Base-by-base conservation (phyloP, 495 filamentous ascomycete genomes). In the Aspergillus ellipticus region DNA sequence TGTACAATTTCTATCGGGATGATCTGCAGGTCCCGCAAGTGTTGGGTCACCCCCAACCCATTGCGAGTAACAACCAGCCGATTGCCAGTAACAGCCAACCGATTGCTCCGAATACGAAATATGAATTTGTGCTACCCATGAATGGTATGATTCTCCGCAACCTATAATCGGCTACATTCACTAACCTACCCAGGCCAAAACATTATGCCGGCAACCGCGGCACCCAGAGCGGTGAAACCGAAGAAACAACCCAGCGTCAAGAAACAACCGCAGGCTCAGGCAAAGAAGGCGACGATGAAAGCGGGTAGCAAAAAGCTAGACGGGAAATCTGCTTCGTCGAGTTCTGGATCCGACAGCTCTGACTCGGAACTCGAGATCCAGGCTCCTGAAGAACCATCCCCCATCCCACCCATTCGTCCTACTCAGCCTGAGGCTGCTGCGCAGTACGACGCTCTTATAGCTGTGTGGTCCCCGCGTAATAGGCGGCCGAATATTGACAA, bases 391-490 rank as follows among this genome's bases (percentile, higher is more conserved):
- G 81, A 87, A 50, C 68, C 68, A 5, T 82, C 79, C 16, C 80
- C 82, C 15, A 58, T 84, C n/a, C 82, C 85, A 5, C 24, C 69
- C 37, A 58, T 41, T 59, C 76, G 79, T 10, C 80, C 82, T 24
- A 75, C 49, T 20, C 80, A 82, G 48, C 75, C 80, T 2, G 61
- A 75, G 31, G 79, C 77, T 54, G 85, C 79, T 22, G 74, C 81
- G 0, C 68, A 79, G 41, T 89, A 86, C 61, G 86, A 89, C 57
- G 72, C 81, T 1, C 74, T 87, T 22, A 79, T 82, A 63, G 83
- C 84, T 19, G 77, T 89, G 16, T 89, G 87, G 85, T 79, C 70
- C 11, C 79, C 82, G n/a, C 75, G 77, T 29, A 82, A 77, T 54
- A 72, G 72, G 52, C 56, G 67, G 37, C 69, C 72, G 16, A 62